phyloP scores from a whole-genome alignment of 2,329 filamentous ascomycete genomes.

The Ophiostoma australiae region DNA sequence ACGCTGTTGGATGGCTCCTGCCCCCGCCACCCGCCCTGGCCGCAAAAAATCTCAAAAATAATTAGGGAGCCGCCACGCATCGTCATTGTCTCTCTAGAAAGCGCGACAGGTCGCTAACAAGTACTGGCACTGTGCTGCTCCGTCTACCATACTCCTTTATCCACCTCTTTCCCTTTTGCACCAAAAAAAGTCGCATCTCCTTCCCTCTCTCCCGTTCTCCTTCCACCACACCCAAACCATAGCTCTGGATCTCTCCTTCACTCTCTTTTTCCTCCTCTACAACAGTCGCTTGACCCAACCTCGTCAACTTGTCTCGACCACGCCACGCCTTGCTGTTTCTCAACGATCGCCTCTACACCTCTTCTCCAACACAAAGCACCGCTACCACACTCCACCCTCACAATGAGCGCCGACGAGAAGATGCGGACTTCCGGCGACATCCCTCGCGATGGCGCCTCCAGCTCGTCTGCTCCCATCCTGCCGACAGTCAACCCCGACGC shows the following conservation, averaged over 20 bases:
- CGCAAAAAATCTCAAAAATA: neutral
- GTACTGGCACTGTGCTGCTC: neutral
- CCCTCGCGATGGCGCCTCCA: slow-evolving; percentile 49
- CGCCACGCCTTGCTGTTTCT: neutral
- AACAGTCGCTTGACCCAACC: neutral
- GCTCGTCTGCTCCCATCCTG: slow-evolving; percentile 52
- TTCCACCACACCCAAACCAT: neutral
- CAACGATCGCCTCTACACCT: neutral
- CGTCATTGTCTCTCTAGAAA: slow-evolving; percentile 17
- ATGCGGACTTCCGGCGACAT: slow-evolving; percentile 75
- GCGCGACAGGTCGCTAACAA: neutral
- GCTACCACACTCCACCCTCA: slow-evolving; percentile 28
- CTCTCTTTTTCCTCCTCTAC: neutral
- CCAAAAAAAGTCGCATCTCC: slow-evolving; percentile 13
- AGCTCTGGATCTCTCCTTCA: slow-evolving; percentile 1
- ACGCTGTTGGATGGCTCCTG: slow-evolving; percentile 10
- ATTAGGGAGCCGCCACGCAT: slow-evolving; percentile 11
- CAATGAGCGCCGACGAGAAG: slow-evolving; percentile 71
- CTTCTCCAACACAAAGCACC: neutral
- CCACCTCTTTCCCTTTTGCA: neutral
- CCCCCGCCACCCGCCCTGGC: slow-evolving; percentile 2
- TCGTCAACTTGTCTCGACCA: neutral
- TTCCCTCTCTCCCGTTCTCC: slow-evolving; percentile 7
- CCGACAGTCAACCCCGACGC: slow-evolving; percentile 73
- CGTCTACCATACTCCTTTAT: neutral